Evolutionary conservation across 495 filamentous ascomycete genomes (phyloP).

Genomic region (Aspergillus nanangensis): DNA sequence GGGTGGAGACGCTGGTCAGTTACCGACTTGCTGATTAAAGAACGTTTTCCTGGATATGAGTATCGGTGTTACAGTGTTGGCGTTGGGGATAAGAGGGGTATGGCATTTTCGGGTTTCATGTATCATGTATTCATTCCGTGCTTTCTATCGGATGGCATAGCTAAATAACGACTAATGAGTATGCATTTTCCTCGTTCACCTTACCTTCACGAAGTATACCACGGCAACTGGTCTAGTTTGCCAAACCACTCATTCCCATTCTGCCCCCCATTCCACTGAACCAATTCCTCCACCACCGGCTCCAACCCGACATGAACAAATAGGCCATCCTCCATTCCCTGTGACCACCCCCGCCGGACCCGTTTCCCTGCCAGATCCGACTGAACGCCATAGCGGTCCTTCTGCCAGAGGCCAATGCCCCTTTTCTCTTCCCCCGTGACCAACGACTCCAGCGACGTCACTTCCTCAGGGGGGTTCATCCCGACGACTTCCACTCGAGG

Average conservation of each 20-base stretch:
- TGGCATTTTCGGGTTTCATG: conserved; percentile 6
- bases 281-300: conserved; percentile 28
- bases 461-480: conserved; percentile 61
- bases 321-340: conserved; percentile 18
- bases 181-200: background rate
- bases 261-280: conserved; percentile 35
- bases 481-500: conserved; percentile 46
- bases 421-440: conserved; percentile 34
- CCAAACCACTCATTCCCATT: conserved; percentile 33
- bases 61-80: conserved; percentile 22
- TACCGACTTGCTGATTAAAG: conserved; percentile 59
- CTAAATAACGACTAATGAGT: conserved; percentile 11
- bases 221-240: conserved; percentile 32
- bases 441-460: conserved; percentile 43
- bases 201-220: conserved; percentile 19
- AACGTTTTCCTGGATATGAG: conserved; percentile 11
- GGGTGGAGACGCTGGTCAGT: conserved; percentile 90
- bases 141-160: conserved; percentile 1
- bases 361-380: conserved; percentile 33
- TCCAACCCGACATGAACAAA: conserved; percentile 25
- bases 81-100: conserved; percentile 23
- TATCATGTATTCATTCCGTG: background rate
- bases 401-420: conserved; percentile 40
- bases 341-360: conserved; percentile 35
- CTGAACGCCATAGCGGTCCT: conserved; percentile 42